Evolutionary conservation across 2,329 filamentous ascomycete genomes (phyloP), one percentile per base, ranked within the genome.

Genomic region (Biscogniauxia sp.): DNA sequence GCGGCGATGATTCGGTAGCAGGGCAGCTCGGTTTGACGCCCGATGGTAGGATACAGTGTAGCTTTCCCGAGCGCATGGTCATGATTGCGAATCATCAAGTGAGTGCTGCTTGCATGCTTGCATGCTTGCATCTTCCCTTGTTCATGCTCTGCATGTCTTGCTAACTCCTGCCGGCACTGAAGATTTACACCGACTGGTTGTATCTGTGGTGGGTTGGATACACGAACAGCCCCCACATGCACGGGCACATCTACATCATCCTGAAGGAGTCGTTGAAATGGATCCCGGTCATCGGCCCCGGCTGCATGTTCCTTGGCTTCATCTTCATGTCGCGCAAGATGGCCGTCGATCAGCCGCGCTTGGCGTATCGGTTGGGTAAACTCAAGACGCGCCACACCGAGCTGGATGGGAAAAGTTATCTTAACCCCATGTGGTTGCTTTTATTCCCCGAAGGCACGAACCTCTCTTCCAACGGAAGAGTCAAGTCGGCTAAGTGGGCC

Each of bases 151-250:
- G 53, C 11, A 45, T 52, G 11, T 50, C 71, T 73, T 62, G 71
- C 66, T 64, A 56, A 69, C 64, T 37, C 25, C 15, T 9, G 20
- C 28, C 11, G 52, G 15, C 25, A 23, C 66, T 84, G 37, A 52
- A 74, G 84, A 88, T 96, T 56, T 96, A 96, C 73, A 94, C 92
- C 8, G 92, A 96, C 76, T 96, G 92, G 92, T 77, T 96, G 8
- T 96, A 96, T 73, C 84, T 96, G 7, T 96, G 92, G 92, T 96
- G 92, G 92, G 88, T 92, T 25, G 91, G 88, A n/a, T 96, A 96
- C 70, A 92, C 90, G 25, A 88, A 88, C 70, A 74, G 69, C 1
- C 90, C 90, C 60, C 83, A 84, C 57, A 92, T 92, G 85, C 90
- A 95, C 69, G 92, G 93, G 11, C 89, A 92, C 72, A 83, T 96